Base-by-base conservation (phyloP, 352 stramenopile species). In the Albugo laibachii region DNA sequence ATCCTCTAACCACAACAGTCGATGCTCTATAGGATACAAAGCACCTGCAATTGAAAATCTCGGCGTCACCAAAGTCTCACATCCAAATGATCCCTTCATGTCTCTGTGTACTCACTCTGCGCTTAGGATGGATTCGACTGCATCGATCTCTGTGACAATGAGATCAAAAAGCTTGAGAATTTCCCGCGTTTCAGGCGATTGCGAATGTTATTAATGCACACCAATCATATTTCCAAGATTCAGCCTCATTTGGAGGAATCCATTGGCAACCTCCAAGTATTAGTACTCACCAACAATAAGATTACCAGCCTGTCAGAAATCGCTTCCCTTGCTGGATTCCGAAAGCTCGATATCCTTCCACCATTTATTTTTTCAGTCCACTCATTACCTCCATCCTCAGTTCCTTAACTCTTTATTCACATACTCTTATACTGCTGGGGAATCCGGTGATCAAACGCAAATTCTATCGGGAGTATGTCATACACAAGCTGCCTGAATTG, bases 151-250 rank as follows among this genome's bases (percentile, higher is more conserved):
- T 92, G 77, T 53, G 88, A 96, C 61, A 97, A 97, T 57, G 84
- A 96, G 55, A 88, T 97, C 51, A 92, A 93, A 58, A 93, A 85
- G 58, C 62, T 97, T 1, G 88, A 96, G 61, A 96, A 96, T 68
- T 95, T 97, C 48, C 86, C 86, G 42, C 62, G 74, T 2, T 69
- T 94, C 48, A 66, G 66, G 31, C 69, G 86, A 13, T 62, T 97
- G 41, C 83, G 76, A n/a, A 93, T 88, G 66, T 58, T 97, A 50
- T 60, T 97, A 34, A 56, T 95, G 38, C 75, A 92, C 58, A 96
- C 95, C 69, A 97, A 97, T 56, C 65, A 92, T 61, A 80, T 97
- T 48, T 58, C 65, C 40, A 80, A 81, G 53, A 83, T 97, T 51
- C 66, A 81, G 47, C 69, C 82, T 15, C 69, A 68, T 34, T 53